Conservation (phyloP, 2,329 filamentous ascomycete genomes). For the Aspergillus sp. region DNA sequence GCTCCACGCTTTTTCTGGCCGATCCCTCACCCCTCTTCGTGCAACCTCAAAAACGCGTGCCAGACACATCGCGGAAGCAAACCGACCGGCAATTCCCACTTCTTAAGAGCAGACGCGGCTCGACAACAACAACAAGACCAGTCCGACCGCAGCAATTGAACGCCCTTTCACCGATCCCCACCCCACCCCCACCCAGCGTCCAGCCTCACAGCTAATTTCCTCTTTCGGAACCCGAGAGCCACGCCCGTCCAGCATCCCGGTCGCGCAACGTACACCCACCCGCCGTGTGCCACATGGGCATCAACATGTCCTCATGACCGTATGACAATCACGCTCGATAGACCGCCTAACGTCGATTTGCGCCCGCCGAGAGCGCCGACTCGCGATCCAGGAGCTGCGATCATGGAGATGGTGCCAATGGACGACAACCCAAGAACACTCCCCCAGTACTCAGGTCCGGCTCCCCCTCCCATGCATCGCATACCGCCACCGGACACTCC, state of each 20-base stretch:
- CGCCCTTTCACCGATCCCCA: background rate
- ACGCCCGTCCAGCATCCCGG: constrained; percentile 1
- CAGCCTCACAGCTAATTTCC: constrained; percentile 17
- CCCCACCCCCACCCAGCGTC: background rate
- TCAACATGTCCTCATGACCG: constrained; percentile 29
- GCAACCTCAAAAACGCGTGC: constrained; percentile 10
- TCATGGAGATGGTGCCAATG: constrained; percentile 32
- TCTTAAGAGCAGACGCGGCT: background rate
- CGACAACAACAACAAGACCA: constrained; percentile 1
- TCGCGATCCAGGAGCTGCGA: constrained; percentile 25
- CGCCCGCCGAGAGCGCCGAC: constrained; percentile 25
- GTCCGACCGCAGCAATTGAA: background rate
- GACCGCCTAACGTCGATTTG: constrained; percentile 23
- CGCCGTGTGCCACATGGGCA: constrained; percentile 16
- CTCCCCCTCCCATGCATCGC: constrained; percentile 34
- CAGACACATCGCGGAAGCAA: background rate
- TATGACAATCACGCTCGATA: constrained; percentile 28
- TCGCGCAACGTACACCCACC: constrained; percentile 10
- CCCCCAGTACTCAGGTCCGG: constrained; percentile 27
- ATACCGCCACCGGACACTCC: constrained; percentile 37
- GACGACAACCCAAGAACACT: constrained; percentile 33
- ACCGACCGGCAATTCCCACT: background rate
- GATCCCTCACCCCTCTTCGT: constrained; percentile 18
- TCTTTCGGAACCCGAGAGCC: constrained; percentile 17
- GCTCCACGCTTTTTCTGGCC: constrained; percentile 4